Conservation (phyloP, 441 rosid species). For the Syzygium syzygioides region DNA sequence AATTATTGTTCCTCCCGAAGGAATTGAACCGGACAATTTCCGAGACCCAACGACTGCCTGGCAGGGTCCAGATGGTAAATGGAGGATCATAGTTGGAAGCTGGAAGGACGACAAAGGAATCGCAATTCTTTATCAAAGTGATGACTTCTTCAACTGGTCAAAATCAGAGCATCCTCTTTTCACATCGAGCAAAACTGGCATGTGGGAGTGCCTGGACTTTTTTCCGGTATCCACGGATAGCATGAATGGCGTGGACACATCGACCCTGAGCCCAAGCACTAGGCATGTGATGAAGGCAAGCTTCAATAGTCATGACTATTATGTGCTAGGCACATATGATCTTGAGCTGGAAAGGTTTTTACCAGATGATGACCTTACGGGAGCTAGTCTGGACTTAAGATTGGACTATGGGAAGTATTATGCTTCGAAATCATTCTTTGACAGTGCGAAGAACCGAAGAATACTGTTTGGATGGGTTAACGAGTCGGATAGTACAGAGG, state of each 20-base stretch:
- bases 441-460: constrained; percentile 28
- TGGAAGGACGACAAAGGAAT: constrained; percentile 22
- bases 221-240: constrained; percentile 35
- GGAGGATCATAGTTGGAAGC: constrained; percentile 46
- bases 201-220: constrained; percentile 57
- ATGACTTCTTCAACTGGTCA: constrained; percentile 38
- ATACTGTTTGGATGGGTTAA: constrained; percentile 44
- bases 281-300: constrained; percentile 45
- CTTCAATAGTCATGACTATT: constrained; percentile 25
- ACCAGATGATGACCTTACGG: constrained; percentile 28
- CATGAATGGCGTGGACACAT: constrained; percentile 35
- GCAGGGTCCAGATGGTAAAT: constrained; percentile 32
- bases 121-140: constrained; percentile 31
- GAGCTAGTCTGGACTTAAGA: constrained; percentile 26
- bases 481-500: constrained; percentile 36
- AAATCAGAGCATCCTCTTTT: constrained; percentile 26
- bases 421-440: constrained; percentile 47
- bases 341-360: constrained; percentile 19
- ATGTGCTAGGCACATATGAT: constrained; percentile 31
- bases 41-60: constrained; percentile 58
- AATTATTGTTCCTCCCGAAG: constrained; percentile 27
- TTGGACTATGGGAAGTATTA: constrained; percentile 45
- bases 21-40: constrained; percentile 28
- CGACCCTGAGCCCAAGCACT: constrained; percentile 8
- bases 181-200: constrained; percentile 20